Conservation (phyloP, 257 asterid species). For the Coffea canephora region DNA sequence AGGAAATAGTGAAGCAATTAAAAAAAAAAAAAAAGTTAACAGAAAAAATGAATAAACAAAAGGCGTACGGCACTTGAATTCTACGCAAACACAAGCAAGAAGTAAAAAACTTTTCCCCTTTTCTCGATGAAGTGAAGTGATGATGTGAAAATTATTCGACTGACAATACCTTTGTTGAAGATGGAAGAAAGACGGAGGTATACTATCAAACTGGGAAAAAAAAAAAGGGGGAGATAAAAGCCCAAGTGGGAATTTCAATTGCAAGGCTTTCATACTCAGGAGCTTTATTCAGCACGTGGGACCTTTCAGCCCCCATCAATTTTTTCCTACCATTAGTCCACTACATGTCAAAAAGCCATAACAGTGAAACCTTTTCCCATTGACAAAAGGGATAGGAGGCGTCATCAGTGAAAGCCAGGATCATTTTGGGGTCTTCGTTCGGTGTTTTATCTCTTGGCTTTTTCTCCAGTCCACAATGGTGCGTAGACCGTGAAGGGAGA, state of each 20-base stretch:
- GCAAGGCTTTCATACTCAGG: conserved; percentile 26
- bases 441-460: conserved; percentile 26
- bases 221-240: neutral
- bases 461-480: neutral
- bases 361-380: conserved; percentile 38
- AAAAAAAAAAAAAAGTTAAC: neutral
- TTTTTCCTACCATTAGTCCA: conserved; percentile 39
- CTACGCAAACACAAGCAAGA: conserved; percentile 47
- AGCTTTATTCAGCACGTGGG: conserved; percentile 39
- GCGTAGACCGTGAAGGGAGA: neutral
- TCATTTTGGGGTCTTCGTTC: conserved; percentile 20
- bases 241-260: conserved; percentile 19
- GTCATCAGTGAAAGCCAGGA: conserved; percentile 24
- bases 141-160: conserved; percentile 24
- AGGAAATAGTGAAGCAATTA: conserved; percentile 20
- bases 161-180: conserved; percentile 17
- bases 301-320: conserved; percentile 25
- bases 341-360: conserved; percentile 47
- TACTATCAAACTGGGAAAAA: neutral
- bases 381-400: conserved; percentile 16
- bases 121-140: conserved; percentile 6
- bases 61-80: conserved; percentile 38
- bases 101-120: conserved; percentile 14
- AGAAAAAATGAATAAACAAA: neutral
- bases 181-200: conserved; percentile 14